A percentile compares a stretch with the other conserved stretches of the same genome.
These are phyloP conservation scores for Yamadazyma membranifaciens DNA, from an alignment of 1,139 yeast species.

Conservation along the genomic window DNA sequence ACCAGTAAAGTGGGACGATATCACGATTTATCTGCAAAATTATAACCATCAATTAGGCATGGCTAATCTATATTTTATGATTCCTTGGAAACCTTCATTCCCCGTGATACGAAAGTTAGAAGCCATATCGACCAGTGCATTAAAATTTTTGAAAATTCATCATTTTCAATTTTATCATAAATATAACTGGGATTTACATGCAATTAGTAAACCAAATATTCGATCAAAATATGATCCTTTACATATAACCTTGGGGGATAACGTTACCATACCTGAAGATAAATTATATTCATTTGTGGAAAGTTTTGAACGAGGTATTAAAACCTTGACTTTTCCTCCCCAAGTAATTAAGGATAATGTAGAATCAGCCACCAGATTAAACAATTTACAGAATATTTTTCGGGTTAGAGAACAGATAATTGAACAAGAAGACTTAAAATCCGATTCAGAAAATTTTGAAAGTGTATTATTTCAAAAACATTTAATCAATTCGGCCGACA, in stretches of 20 bases:
- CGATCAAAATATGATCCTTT: conserved; percentile 2
- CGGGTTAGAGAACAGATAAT: not conserved
- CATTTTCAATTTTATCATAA: conserved; percentile 8
- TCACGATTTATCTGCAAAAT: conserved; percentile 14
- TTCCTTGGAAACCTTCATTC: conserved; percentile 15
- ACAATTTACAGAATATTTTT: conserved; percentile 4
- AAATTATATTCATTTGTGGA: not conserved
- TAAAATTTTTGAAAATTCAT: conserved; percentile 7
- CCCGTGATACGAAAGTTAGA: conserved; percentile 5
- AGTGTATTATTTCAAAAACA: not conserved
- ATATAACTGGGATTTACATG: conserved; percentile 10
- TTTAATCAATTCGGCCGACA: not conserved
- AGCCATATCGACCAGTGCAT: conserved; percentile 4
- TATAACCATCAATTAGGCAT: conserved; percentile 11
- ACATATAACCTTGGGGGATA: conserved; percentile 11
- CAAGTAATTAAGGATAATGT: not conserved
- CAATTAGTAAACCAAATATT: not conserved
- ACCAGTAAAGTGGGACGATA: conserved; percentile 1
- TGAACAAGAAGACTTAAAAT: not conserved
- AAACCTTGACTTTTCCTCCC: not conserved
- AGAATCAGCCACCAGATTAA: not conserved
- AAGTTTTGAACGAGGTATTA: not conserved
- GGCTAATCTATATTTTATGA: conserved; percentile 9
- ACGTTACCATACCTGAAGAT: not conserved
- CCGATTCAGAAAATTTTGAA: conserved; percentile 1